These are phyloP conservation scores for Moesziomyces globuligerus DNA, from an alignment of 1,284 basidiomycete species.

Conservation along the genomic window DNA sequence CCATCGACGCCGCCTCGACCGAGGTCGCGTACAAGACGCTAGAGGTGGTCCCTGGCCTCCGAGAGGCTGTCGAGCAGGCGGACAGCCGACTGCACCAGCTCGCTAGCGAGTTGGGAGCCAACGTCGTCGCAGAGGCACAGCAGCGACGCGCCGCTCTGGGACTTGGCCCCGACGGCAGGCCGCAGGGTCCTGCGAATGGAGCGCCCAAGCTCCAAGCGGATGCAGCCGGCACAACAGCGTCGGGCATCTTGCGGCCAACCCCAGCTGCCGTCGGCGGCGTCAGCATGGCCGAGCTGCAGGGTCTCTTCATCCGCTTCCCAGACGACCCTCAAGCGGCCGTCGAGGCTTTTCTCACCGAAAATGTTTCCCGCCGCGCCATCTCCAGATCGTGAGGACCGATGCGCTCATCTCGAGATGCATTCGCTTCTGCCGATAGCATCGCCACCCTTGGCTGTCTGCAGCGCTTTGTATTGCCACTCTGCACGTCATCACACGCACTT, in stretches of 20 bases:
- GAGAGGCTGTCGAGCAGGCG: slow-evolving; percentile 20
- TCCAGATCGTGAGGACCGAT: not conserved
- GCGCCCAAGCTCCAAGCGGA: not conserved
- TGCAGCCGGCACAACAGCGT: slow-evolving; percentile 3
- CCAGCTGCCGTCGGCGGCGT: slow-evolving; percentile 63
- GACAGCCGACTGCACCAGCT: slow-evolving; percentile 31
- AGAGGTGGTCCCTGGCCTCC: slow-evolving; percentile 21
- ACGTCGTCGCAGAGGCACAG: slow-evolving; percentile 37
- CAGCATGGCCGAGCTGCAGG: slow-evolving; percentile 67
- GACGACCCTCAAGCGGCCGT: slow-evolving; percentile 59
- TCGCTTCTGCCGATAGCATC: too few relatives aligned
- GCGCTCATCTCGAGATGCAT: too few relatives aligned
- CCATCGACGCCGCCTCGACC: slow-evolving; percentile 2
- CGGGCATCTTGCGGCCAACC: slow-evolving; percentile 26
- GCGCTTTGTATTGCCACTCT: too few relatives aligned
- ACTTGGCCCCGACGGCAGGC: slow-evolving; percentile 38
- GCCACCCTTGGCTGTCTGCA: too few relatives aligned
- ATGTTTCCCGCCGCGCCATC: slow-evolving; percentile 8
- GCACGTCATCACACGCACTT: too few relatives aligned
- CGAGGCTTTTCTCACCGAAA: slow-evolving; percentile 44
- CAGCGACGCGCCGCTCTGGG: slow-evolving; percentile 33
- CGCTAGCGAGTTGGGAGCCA: slow-evolving; percentile 31
- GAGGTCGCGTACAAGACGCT: slow-evolving; percentile 21
- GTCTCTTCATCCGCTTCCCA: slow-evolving; percentile 65
- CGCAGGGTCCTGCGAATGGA: not conserved